Percentiles rank a stretch among this genome's conserved stretches.
Evolutionary conservation across 192 early-diverging fungal genomes (phyloP).

Genomic region (Rhizophlyctis rosea): DNA sequence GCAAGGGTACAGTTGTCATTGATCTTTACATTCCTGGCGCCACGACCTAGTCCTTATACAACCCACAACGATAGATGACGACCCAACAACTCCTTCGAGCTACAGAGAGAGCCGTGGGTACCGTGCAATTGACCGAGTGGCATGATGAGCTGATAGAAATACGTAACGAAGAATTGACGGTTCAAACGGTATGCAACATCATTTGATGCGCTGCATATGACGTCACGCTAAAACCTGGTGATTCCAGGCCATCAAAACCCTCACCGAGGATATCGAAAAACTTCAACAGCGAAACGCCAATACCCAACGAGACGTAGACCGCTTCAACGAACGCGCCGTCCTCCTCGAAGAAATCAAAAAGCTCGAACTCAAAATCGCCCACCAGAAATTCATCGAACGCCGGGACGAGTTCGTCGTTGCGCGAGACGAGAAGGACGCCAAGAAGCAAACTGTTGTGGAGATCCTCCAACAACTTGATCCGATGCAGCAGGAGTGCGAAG

Average conservation of each 20-base stretch:
- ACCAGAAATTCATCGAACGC: slow-evolving; percentile 57
- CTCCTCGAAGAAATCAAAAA: slow-evolving; percentile 60
- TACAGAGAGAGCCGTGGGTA: slow-evolving; percentile 83
- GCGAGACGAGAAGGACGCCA: slow-evolving; percentile 5
- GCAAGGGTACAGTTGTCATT: slow-evolving; percentile 55
- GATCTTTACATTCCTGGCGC: too few relatives aligned
- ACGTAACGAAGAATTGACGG: slow-evolving; percentile 30
- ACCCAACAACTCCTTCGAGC: slow-evolving; percentile 72
- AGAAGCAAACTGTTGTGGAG: not conserved
- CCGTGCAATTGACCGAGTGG: slow-evolving; percentile 55
- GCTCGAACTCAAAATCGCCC: slow-evolving; percentile 58
- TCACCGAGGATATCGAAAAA: slow-evolving; percentile 48
- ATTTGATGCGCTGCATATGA: not conserved
- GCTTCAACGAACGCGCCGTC: slow-evolving; percentile 68
- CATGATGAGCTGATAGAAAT: slow-evolving; percentile 64
- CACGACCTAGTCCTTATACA: too few relatives aligned
- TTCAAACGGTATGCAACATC: slow-evolving; percentile 20
- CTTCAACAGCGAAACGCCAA: slow-evolving; percentile 67
- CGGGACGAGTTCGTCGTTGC: slow-evolving; percentile 52
- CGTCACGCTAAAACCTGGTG: not conserved
- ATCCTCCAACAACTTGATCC: slow-evolving; percentile 24
- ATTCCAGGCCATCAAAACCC: slow-evolving; percentile 7
- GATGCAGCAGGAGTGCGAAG: slow-evolving; percentile 36
- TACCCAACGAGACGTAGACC: slow-evolving; percentile 72
- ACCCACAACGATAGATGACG: slow-evolving; percentile 58